These are phyloP conservation scores for Blastobotrys elegans DNA, from an alignment of 1,139 yeast species.

Conservation along the genomic window DNA sequence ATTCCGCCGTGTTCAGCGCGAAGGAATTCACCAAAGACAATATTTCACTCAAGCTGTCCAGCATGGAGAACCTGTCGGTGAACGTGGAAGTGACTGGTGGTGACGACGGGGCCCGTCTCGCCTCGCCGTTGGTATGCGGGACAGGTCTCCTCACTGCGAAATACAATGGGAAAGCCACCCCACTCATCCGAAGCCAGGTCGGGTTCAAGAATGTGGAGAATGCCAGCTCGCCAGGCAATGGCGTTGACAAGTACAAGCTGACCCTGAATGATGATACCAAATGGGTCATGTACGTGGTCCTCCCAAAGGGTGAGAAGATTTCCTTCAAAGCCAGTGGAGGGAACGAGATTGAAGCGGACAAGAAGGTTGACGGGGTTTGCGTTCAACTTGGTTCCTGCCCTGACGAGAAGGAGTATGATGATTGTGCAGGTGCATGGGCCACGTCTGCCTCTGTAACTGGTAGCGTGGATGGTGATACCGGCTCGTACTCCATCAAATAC, in stretches of 20 bases:
- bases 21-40: slow-evolving; percentile 26
- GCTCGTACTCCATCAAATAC: slow-evolving; percentile 50
- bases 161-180: slow-evolving; percentile 54
- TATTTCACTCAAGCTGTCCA: slow-evolving; percentile 23
- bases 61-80: slow-evolving; percentile 42
- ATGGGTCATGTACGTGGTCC: slow-evolving; percentile 57
- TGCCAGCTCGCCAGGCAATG: slow-evolving; percentile 26
- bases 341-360: slow-evolving; percentile 32
- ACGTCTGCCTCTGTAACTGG: slow-evolving; percentile 41
- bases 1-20: slow-evolving; percentile 34
- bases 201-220: slow-evolving; percentile 43
- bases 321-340: slow-evolving; percentile 45
- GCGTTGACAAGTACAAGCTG: slow-evolving; percentile 40
- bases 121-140: slow-evolving; percentile 53
- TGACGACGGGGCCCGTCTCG: slow-evolving; percentile 47
- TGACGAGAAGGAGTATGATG: slow-evolving; percentile 41
- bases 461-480: slow-evolving; percentile 37
- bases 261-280: slow-evolving; percentile 42
- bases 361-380: slow-evolving; percentile 45
- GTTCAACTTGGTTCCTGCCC: slow-evolving; percentile 58
- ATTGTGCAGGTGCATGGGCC: slow-evolving; percentile 58
- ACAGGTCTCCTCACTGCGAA: slow-evolving; percentile 70
- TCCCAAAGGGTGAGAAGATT: slow-evolving; percentile 34
- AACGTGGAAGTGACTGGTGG: slow-evolving; percentile 46
- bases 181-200: slow-evolving; percentile 49